These are phyloP conservation scores for Kodamaea lidongshanica DNA, from an alignment of 805 yeast species.

Conservation along the genomic window DNA sequence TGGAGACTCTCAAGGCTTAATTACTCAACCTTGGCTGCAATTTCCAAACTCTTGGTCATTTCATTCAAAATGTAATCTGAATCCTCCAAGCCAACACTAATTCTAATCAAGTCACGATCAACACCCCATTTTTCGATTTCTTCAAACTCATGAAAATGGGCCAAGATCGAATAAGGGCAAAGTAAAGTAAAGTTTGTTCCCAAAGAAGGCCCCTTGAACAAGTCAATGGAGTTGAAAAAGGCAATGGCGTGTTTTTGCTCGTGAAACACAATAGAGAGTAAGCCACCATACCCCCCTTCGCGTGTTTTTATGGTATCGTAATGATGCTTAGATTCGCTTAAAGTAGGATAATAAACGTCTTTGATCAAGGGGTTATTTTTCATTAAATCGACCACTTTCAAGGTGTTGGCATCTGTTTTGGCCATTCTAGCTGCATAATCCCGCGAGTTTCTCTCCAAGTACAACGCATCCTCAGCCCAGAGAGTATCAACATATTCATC, in stretches of 20 bases:
- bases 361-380: slow-evolving; percentile 48
- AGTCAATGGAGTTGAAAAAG: slow-evolving; percentile 65
- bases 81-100: slow-evolving; percentile 83
- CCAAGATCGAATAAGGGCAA: slow-evolving; percentile 84
- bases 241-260: slow-evolving; percentile 56
- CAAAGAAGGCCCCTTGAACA: slow-evolving; percentile 85
- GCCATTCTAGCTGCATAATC: slow-evolving; percentile 67
- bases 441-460: slow-evolving; percentile 86
- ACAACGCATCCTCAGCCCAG: slow-evolving; percentile 94
- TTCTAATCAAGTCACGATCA: slow-evolving; percentile 67
- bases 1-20: too few relatives aligned
- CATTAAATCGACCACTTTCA: slow-evolving; percentile 49
- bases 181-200: slow-evolving; percentile 88
- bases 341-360: slow-evolving; percentile 66
- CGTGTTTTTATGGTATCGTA: slow-evolving; percentile 67
- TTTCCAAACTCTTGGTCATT: slow-evolving; percentile 48
- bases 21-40: slow-evolving; percentile 26
- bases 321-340: slow-evolving; percentile 47
- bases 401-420: slow-evolving; percentile 52
- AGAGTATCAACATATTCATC: slow-evolving; percentile 60
- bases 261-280: slow-evolving; percentile 67
- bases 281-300: slow-evolving; percentile 84
- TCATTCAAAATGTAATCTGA: slow-evolving; percentile 46
- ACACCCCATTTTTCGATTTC: slow-evolving; percentile 79
- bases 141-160: slow-evolving; percentile 77